phyloP scores from a whole-genome alignment of 495 filamentous ascomycete species.

The Hypomontagnella monticulosa region DNA sequence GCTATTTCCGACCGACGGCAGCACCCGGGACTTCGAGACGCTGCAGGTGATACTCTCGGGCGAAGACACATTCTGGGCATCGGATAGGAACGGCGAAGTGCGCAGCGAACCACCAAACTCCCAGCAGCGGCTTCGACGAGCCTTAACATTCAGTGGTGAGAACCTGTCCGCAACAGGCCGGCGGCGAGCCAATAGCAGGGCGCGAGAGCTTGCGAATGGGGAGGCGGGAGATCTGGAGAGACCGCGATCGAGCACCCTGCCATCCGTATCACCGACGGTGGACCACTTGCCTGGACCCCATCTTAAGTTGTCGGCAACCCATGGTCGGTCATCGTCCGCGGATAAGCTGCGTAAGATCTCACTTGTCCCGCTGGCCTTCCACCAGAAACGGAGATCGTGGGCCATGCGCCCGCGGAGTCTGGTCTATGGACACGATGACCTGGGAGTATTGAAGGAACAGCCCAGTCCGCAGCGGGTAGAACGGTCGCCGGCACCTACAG shows the following conservation, averaged over 20 bases:
- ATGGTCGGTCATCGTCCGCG: constrained; percentile 34
- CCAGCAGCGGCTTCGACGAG: constrained; percentile 37
- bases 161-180: constrained; percentile 4
- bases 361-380: constrained; percentile 37
- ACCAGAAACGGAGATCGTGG: constrained; percentile 32
- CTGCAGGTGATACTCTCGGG: constrained; percentile 55
- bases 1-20: constrained; percentile 52
- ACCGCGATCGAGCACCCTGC: constrained; percentile 41
- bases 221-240: constrained; percentile 28
- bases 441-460: constrained; percentile 42
- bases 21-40: constrained; percentile 49
- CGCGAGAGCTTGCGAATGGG: constrained; percentile 20
- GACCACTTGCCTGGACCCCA: constrained; percentile 26
- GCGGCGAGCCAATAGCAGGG: constrained; percentile 24
- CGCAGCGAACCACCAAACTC: constrained; percentile 35
- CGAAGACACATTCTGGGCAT: constrained; percentile 55
- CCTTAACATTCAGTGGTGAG: constrained; percentile 36
- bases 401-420: constrained; percentile 41
- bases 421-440: constrained; percentile 28
- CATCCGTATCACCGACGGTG: constrained; percentile 34
- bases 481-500: constrained; percentile 3
- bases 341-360: constrained; percentile 38
- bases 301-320: constrained; percentile 25
- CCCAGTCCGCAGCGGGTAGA: constrained; percentile 29
- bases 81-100: constrained; percentile 53